A percentile compares a stretch with the other conserved stretches of the same genome.
Conservation (phyloP, 441 rosid species). For the Gossypium aridum region DNA sequence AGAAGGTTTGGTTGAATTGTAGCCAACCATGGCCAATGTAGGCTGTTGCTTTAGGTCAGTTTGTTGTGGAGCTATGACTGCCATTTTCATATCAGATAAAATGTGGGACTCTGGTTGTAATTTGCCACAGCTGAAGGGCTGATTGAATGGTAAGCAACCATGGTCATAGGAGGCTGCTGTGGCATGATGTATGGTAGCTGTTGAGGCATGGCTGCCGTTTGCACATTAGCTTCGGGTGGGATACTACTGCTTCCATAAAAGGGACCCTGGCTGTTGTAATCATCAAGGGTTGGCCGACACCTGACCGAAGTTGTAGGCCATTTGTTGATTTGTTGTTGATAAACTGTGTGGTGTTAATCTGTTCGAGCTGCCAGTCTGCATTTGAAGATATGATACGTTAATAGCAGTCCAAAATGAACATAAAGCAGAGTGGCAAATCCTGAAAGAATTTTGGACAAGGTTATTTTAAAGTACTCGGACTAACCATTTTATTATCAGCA, state of each 20-base stretch:
- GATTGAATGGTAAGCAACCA: background rate
- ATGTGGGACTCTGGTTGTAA: slow-evolving; percentile 1
- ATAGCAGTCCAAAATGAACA: background rate
- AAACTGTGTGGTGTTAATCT: slow-evolving; percentile 18
- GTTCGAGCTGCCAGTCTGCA: slow-evolving; percentile 25
- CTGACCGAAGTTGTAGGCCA: background rate
- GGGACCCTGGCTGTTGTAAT: slow-evolving; percentile 4
- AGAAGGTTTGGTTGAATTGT: slow-evolving; percentile 4
- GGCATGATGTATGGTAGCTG: slow-evolving; percentile 4
- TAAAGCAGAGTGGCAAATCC: background rate
- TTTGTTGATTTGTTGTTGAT: slow-evolving; percentile 8
- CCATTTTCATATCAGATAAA: background rate
- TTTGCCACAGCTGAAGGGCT: slow-evolving; percentile 15
- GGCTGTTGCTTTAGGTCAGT: slow-evolving; percentile 1
- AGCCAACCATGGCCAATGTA: background rate
- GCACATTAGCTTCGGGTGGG: background rate
- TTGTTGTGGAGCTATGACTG: slow-evolving; percentile 9
- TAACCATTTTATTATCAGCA: slow-evolving; percentile 19
- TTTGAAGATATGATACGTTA: background rate
- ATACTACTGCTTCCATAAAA: background rate
- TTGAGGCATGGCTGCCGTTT: background rate
- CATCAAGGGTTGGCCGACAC: slow-evolving; percentile 12
- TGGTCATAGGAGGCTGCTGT: background rate
- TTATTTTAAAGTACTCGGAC: background rate
- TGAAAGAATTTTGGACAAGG: background rate